Conservation (phyloP, 805 yeast genomes). For the Candida piceae region DNA sequence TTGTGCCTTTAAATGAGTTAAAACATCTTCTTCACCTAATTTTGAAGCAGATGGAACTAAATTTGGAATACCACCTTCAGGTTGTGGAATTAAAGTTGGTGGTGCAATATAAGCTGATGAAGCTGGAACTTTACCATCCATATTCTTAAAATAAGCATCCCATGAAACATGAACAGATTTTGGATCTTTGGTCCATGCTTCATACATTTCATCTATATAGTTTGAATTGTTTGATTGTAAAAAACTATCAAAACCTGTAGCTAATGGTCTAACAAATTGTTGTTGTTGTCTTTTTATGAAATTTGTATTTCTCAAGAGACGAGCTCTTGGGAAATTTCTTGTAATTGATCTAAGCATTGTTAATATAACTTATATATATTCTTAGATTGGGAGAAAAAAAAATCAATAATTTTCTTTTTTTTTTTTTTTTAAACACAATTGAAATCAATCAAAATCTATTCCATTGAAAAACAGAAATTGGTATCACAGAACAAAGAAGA, state of each 20-base stretch:
- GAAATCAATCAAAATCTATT: no score
- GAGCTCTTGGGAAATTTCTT: conserved; percentile 20
- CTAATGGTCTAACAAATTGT: conserved; percentile 20
- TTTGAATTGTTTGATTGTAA: conserved; percentile 79
- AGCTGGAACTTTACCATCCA: conserved; percentile 65
- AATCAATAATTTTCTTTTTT: no score
- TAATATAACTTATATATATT: no score
- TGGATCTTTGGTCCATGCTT: conserved; percentile 91
- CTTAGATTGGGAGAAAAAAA: no score
- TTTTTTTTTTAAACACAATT: no score
- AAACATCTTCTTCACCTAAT: conserved; percentile 58
- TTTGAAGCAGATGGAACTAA: conserved; percentile 50
- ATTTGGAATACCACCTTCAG: conserved; percentile 70
- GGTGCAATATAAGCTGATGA: conserved; percentile 83
- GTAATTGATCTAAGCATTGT: conserved; percentile 28
- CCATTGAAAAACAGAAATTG: no score
- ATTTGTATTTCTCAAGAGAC: conserved; percentile 12
- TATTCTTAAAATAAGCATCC: conserved; percentile 93
- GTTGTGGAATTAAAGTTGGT: conserved; percentile 80
- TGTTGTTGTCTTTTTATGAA: neutral
- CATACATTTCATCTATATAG: conserved; percentile 97
- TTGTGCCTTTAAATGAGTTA: conserved; percentile 91
- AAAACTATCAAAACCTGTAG: conserved; percentile 61
- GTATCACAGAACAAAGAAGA: no score
- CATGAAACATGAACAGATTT: conserved; percentile 89